These are phyloP conservation scores for Fusarium sublunatum DNA, from an alignment of 2,329 filamentous ascomycete genomes.

Conservation along the genomic window DNA sequence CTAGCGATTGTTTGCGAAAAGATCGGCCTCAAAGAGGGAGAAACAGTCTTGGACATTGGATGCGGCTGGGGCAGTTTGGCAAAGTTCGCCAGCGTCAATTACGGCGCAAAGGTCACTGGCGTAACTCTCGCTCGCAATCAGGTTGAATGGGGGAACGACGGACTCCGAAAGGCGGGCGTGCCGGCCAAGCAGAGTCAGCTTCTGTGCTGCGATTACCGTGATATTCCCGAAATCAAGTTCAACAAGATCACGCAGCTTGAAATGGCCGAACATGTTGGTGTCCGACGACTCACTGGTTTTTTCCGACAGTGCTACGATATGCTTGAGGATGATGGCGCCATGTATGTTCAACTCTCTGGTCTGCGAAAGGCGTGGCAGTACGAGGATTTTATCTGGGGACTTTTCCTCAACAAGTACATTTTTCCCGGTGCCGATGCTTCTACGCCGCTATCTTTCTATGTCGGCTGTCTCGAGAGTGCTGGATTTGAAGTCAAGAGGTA, in stretches of 20 bases:
- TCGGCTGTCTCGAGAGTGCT: slow-evolving; percentile 78
- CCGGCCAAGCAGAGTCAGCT: slow-evolving; percentile 86
- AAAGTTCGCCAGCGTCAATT: slow-evolving; percentile 89
- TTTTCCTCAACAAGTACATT: slow-evolving; percentile 98
- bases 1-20: slow-evolving; percentile 93
- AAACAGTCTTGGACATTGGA: slow-evolving; percentile 88
- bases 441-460: slow-evolving; percentile 85
- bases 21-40: slow-evolving; percentile 81
- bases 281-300: slow-evolving; percentile 83
- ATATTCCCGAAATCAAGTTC: slow-evolving; percentile 85
- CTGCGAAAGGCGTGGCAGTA: slow-evolving; percentile 94
- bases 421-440: slow-evolving; percentile 96
- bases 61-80: slow-evolving; percentile 96
- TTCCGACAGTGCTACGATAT: slow-evolving; percentile 88
- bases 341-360: slow-evolving; percentile 93
- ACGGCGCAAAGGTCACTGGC: slow-evolving; percentile 83
- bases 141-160: slow-evolving; percentile 92
- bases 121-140: slow-evolving; percentile 93
- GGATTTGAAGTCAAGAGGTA: slow-evolving; percentile 76
- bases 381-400: slow-evolving; percentile 94
- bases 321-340: slow-evolving; percentile 92
- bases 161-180: slow-evolving; percentile 80
- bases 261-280: slow-evolving; percentile 97
- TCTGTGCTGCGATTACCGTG: slow-evolving; percentile 94
- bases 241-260: slow-evolving; percentile 96